These are phyloP conservation scores for Styphnolobium japonicum DNA, from an alignment of 306 rosid species.

Conservation along the genomic window DNA sequence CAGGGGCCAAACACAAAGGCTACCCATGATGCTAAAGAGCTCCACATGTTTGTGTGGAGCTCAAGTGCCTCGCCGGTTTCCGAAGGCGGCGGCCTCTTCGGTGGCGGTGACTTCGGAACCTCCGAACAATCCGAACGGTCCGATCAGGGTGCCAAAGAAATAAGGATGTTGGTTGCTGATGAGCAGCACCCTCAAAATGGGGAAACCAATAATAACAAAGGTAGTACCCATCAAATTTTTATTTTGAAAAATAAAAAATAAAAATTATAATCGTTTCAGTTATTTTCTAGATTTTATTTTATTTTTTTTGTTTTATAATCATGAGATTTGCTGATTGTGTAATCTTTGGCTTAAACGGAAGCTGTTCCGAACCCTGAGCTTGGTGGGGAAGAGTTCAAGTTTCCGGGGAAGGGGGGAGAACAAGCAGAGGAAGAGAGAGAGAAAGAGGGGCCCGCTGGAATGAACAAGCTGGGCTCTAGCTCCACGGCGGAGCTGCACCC, in stretches of 20 bases:
- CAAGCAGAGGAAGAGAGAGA: slow-evolving; percentile 48
- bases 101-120: slow-evolving; percentile 55
- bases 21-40: slow-evolving; percentile 63
- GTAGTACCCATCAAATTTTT: slow-evolving; percentile 28
- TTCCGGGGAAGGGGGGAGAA: slow-evolving; percentile 47
- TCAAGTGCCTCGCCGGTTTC: slow-evolving; percentile 61
- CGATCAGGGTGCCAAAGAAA: slow-evolving; percentile 92
- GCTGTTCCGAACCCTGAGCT: slow-evolving; percentile 41
- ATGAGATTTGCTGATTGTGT: background rate
- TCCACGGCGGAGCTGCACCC: slow-evolving; percentile 83
- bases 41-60: slow-evolving; percentile 72
- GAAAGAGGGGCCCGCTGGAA: slow-evolving; percentile 55
- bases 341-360: slow-evolving; percentile 3
- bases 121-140: slow-evolving; percentile 87
- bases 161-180: slow-evolving; percentile 81
- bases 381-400: slow-evolving; percentile 61
- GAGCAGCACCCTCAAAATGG: slow-evolving; percentile 74
- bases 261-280: no score
- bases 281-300: background rate
- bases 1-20: slow-evolving; percentile 32
- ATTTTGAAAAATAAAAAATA: no score
- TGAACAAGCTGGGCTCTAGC: slow-evolving; percentile 69
- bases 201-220: slow-evolving; percentile 58
- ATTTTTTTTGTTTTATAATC: no score
- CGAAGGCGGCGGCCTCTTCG: slow-evolving; percentile 70